Percentiles rank a stretch among this genome's conserved stretches.
These are phyloP conservation scores for Aegilops bicornis DNA, from an alignment of 176 grass and related monocot species.

Conservation along the genomic window DNA sequence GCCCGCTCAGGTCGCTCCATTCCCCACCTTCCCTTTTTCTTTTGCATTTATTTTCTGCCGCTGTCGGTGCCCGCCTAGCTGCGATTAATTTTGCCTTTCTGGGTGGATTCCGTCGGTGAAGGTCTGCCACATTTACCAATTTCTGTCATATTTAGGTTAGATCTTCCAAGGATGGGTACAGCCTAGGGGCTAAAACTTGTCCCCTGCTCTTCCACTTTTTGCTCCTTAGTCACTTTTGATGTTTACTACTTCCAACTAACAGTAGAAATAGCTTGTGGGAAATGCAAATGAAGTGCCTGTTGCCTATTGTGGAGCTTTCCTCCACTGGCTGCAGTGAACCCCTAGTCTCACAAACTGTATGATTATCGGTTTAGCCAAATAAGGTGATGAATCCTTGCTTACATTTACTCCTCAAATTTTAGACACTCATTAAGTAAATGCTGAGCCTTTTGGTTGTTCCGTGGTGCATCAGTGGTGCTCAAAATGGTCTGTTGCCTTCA, in stretches of 20 bases:
- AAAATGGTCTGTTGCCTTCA: background rate
- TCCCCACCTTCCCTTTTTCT: background rate
- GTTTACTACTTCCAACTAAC: background rate
- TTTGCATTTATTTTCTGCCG: background rate
- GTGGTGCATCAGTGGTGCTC: background rate
- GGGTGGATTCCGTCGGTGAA: background rate
- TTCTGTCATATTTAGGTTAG: background rate
- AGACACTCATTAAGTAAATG: background rate
- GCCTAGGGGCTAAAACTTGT: background rate
- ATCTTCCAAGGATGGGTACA: background rate
- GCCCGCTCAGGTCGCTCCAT: constrained; percentile 61
- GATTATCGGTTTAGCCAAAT: background rate
- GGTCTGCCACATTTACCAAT: background rate
- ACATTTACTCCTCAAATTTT: background rate
- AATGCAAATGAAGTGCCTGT: background rate
- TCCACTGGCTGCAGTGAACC: background rate
- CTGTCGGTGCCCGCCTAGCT: constrained; percentile 11
- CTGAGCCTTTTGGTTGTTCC: no score
- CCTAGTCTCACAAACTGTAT: background rate
- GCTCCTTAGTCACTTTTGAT: background rate
- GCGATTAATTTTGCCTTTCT: background rate
- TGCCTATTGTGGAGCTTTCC: constrained; percentile 10
- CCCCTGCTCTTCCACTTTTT: background rate
- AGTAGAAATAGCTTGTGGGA: background rate
- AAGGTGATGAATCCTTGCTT: background rate